Base-by-base conservation (phyloP, 1,284 basidiomycete species). In the Malassezia yamatoensis region DNA sequence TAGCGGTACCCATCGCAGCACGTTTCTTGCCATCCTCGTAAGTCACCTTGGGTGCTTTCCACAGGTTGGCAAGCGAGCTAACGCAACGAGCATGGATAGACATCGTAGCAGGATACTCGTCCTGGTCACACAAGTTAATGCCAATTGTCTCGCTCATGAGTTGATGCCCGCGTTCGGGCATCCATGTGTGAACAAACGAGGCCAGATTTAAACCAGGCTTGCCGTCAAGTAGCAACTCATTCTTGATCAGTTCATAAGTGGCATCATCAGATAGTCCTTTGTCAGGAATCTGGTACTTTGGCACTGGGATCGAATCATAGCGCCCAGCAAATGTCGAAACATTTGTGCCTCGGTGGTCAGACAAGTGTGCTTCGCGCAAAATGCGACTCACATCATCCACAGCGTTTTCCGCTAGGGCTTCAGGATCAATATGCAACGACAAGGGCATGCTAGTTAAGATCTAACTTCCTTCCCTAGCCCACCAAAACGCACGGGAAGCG, bases 51-150 rank as follows among this genome's bases (percentile, higher is more conserved):
- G 69, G 69, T 0, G 87, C 89, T 70, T 96, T 83, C 91, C 91
- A 96, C 46, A 96, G 78, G 68, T 88, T 82, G n/a, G 89, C 87
- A 49, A 96, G 80, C 75, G 91, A 89, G 15, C 85, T 87, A 51
- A 88, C 75, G 63, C 80, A 80, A 77, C 74, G 65, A 2, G 63
- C 65, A 45, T 74, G 75, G 20, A 74, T 67, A 21, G 62, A 50
- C 60, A 72, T 63, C 21, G 72, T 74, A 21, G 66, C 63, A 15
- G 89, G 89, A 75, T 94, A 94, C 75, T 93, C 88, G 69, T 93
- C 91, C 68, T 85, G 84, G 74, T 88, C 90, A 49, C 90, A 89
- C 49, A 74, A 51, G 60, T 74, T 83, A 66, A 90, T 81, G 74
- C 90, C 90, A 77, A 66, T 85, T 80, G 51, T 83, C 83, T 67